Percentiles rank a stretch among this genome's conserved stretches.
phyloP scores from a whole-genome alignment of 2,329 filamentous ascomycete species.

The Fusarium albosuccineum region DNA sequence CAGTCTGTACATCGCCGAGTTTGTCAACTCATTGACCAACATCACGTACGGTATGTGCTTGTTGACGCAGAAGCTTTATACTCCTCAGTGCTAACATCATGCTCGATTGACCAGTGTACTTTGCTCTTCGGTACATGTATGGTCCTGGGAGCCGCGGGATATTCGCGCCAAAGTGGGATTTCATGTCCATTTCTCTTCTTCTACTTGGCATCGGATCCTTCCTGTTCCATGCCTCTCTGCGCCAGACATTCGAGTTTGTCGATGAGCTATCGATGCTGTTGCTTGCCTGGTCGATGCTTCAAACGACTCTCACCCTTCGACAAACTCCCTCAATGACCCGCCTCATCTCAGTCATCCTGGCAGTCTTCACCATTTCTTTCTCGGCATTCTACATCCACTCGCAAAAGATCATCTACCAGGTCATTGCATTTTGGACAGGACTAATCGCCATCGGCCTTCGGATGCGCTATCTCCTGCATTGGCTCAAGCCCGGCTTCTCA shows the following conservation, averaged over 20 bases:
- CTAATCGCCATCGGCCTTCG: slow-evolving; percentile 51
- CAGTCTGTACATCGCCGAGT: slow-evolving; percentile 58
- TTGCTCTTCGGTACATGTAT: slow-evolving; percentile 56
- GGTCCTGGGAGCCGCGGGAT: slow-evolving; percentile 48
- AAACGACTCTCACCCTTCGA: slow-evolving; percentile 61
- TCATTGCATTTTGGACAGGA: slow-evolving; percentile 53
- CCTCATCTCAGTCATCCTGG: slow-evolving; percentile 54
- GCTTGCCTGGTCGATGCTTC: slow-evolving; percentile 64
- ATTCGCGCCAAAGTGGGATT: slow-evolving; percentile 52
- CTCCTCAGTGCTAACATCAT: slow-evolving; percentile 17
- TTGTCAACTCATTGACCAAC: slow-evolving; percentile 60
- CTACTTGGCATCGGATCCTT: slow-evolving; percentile 58
- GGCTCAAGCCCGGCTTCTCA: slow-evolving; percentile 47
- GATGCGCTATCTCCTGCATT: slow-evolving; percentile 52
- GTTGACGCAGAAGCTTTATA: neutral
- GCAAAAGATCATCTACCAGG: slow-evolving; percentile 59
- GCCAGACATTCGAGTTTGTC: slow-evolving; percentile 58
- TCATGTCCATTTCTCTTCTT: slow-evolving; percentile 57
- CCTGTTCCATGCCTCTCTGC: slow-evolving; percentile 60
- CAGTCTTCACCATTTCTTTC: slow-evolving; percentile 56
- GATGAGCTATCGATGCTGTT: slow-evolving; percentile 72
- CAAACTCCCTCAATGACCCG: slow-evolving; percentile 52
- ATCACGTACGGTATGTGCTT: slow-evolving; percentile 56
- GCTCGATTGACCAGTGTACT: slow-evolving; percentile 52
- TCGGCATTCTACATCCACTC: slow-evolving; percentile 58